These are phyloP conservation scores for Apiosordaria backusii DNA, from an alignment of 495 filamentous ascomycete genomes.

Conservation along the genomic window DNA sequence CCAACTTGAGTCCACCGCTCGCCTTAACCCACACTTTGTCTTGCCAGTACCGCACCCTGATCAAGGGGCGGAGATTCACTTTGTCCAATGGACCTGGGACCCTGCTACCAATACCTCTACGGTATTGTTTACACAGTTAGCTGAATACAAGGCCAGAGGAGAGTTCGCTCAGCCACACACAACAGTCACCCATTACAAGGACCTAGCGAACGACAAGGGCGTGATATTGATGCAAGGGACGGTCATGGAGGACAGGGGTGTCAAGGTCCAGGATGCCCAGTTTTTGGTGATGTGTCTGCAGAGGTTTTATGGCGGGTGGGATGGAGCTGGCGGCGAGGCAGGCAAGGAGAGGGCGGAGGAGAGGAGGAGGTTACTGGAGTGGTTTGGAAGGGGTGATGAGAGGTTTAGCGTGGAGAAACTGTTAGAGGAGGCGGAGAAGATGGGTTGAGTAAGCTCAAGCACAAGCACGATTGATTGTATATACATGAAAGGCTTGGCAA, in stretches of 20 bases:
- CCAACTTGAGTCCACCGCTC: conserved; percentile 63
- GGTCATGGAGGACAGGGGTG: conserved; percentile 71
- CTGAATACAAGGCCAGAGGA: conserved; percentile 86
- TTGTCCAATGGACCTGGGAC: conserved; percentile 72
- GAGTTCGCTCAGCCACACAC: conserved; percentile 89
- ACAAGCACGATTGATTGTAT: background rate
- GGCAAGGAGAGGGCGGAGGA: conserved; percentile 33
- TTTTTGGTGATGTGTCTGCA: conserved; percentile 94
- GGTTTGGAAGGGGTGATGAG: conserved; percentile 74
- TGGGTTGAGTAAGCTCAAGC: conserved; percentile 37
- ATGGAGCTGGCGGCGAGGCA: conserved; percentile 46
- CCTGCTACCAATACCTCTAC: conserved; percentile 63
- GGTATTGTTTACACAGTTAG: conserved; percentile 87
- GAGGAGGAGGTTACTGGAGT: conserved; percentile 67
- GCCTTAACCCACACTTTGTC: conserved; percentile 79
- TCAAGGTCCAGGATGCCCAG: conserved; percentile 72
- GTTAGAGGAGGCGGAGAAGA: conserved; percentile 80
- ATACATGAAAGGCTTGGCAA: background rate
- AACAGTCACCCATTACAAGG: conserved; percentile 83
- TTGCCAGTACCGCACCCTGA: conserved; percentile 75
- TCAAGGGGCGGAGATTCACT: conserved; percentile 75
- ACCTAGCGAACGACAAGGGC: conserved; percentile 66
- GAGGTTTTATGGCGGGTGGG: conserved; percentile 71
- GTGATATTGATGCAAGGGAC: conserved; percentile 80
- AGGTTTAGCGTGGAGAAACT: conserved; percentile 79